Evolutionary conservation across 352 stramenopile species (phyloP).

Genomic region (Phytophthora idaei): DNA sequence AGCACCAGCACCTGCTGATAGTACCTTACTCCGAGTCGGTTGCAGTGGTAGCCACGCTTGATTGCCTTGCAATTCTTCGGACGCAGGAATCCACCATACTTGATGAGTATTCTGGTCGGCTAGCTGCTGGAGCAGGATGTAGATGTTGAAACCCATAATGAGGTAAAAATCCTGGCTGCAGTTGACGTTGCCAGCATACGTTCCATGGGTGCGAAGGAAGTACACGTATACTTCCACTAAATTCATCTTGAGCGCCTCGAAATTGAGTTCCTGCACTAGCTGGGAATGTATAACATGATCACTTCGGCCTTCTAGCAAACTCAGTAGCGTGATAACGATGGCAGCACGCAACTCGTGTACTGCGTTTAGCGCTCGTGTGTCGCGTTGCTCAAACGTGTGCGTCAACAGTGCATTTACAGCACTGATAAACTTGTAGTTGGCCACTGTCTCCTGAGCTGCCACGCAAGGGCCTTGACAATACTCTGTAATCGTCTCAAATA

Average conservation of each 20-base stretch:
- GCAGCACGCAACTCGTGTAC: constrained; percentile 50
- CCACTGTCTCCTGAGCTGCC: constrained; percentile 74
- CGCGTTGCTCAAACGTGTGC: constrained; percentile 51
- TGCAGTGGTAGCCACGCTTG: constrained; percentile 6
- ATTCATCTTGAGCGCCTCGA: constrained; percentile 69
- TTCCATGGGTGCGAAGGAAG: constrained; percentile 42
- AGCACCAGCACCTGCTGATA: constrained; percentile 1
- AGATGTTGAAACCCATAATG: constrained; percentile 81
- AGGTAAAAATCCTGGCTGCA: constrained; percentile 75
- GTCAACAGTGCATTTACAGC: constrained; percentile 73
- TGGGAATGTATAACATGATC: constrained; percentile 63
- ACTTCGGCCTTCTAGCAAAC: constrained; percentile 64
- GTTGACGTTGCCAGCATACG: constrained; percentile 59
- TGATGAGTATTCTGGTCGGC: constrained; percentile 50
- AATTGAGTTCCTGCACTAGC: constrained; percentile 78
- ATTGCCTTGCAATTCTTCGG: constrained; percentile 8
- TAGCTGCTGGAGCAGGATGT: constrained; percentile 73
- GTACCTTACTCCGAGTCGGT: constrained; percentile 5
- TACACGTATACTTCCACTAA: constrained; percentile 63
- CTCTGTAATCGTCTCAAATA: constrained; percentile 81
- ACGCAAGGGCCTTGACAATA: constrained; percentile 79
- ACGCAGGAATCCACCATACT: constrained; percentile 49
- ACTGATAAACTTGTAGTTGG: constrained; percentile 81
- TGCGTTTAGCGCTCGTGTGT: constrained; percentile 17
- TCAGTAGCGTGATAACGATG: constrained; percentile 67